These are phyloP conservation scores for Talaromyces thailandensis DNA, from an alignment of 495 filamentous ascomycete genomes.

Conservation along the genomic window DNA sequence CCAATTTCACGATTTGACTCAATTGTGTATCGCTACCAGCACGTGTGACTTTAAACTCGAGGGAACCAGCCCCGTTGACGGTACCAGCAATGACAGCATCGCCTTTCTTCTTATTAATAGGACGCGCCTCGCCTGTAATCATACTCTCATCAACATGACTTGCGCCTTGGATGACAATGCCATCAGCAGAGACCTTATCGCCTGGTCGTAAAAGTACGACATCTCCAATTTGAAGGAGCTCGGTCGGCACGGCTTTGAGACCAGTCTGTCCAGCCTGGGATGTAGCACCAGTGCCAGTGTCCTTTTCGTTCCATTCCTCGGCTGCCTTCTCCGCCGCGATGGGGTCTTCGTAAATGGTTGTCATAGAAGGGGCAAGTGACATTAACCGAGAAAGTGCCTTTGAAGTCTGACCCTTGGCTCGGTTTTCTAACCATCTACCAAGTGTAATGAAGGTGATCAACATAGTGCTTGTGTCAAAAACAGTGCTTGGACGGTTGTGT, in stretches of 20 bases:
- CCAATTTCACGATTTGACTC: slow-evolving; percentile 93
- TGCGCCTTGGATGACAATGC: slow-evolving; percentile 76
- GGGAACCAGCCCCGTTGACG: slow-evolving; percentile 82
- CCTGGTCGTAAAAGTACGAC: slow-evolving; percentile 88
- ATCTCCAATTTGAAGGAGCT: slow-evolving; percentile 90
- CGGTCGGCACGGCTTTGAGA: slow-evolving; percentile 80
- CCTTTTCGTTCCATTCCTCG: slow-evolving; percentile 57
- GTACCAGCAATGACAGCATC: slow-evolving; percentile 85
- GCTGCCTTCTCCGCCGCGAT: slow-evolving; percentile 87
- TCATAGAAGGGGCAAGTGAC: slow-evolving; percentile 93
- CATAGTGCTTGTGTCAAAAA: slow-evolving; percentile 98
- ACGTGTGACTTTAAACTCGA: slow-evolving; percentile 89
- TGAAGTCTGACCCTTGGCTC: slow-evolving; percentile 93
- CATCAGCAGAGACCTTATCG: slow-evolving; percentile 95
- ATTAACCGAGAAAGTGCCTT: slow-evolving; percentile 91
- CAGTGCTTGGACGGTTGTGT: slow-evolving; percentile 70
- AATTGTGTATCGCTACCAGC: slow-evolving; percentile 93
- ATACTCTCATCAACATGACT: slow-evolving; percentile 96
- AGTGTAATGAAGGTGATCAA: slow-evolving; percentile 93
- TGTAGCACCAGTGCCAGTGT: slow-evolving; percentile 15
- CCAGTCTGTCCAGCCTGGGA: slow-evolving; percentile 52
- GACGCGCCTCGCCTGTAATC: slow-evolving; percentile 95
- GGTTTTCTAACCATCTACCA: slow-evolving; percentile 87
- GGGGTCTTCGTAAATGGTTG: slow-evolving; percentile 94
- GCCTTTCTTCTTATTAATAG: slow-evolving; percentile 78